phyloP scores from a whole-genome alignment of 129 eudicot genomes.

The Helianthus tuberosus region DNA sequence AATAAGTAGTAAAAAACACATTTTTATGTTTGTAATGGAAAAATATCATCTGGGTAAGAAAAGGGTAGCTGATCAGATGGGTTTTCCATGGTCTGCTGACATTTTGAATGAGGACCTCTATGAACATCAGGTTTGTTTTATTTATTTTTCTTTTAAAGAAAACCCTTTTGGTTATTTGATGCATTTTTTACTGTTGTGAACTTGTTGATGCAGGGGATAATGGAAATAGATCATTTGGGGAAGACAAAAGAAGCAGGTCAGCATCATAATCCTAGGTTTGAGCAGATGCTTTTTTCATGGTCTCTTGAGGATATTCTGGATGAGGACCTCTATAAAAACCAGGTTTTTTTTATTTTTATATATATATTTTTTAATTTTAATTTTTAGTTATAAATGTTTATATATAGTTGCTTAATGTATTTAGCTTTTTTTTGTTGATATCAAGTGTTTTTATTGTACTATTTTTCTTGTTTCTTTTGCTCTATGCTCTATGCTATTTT shows the following conservation, averaged over 20 bases:
- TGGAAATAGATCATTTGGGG: slow-evolving; percentile 3
- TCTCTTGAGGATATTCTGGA: slow-evolving; percentile 35
- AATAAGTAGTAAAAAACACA: neutral
- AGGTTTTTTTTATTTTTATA: slow-evolving; percentile 7
- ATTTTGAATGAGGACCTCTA: neutral
- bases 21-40: neutral
- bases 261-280: neutral
- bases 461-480: too few species aligned
- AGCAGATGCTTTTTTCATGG: slow-evolving; percentile 37
- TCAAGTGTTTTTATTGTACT: too few species aligned
- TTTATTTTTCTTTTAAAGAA: too few species aligned
- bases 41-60: neutral
- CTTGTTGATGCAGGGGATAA: slow-evolving; percentile 13
- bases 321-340: slow-evolving; percentile 30
- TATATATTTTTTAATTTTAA: neutral
- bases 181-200: neutral
- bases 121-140: neutral
- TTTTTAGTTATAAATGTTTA: neutral
- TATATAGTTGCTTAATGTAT: neutral
- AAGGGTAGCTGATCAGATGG: neutral
- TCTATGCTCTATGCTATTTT: too few species aligned
- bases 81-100: neutral
- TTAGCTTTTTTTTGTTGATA: neutral
- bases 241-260: neutral
- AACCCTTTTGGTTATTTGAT: slow-evolving; percentile 3